Percentiles rank a stretch among this genome's conserved stretches.
These are phyloP conservation scores for Erythrophleum ivorense DNA, from an alignment of 331 rosid species.

Conservation along the genomic window DNA sequence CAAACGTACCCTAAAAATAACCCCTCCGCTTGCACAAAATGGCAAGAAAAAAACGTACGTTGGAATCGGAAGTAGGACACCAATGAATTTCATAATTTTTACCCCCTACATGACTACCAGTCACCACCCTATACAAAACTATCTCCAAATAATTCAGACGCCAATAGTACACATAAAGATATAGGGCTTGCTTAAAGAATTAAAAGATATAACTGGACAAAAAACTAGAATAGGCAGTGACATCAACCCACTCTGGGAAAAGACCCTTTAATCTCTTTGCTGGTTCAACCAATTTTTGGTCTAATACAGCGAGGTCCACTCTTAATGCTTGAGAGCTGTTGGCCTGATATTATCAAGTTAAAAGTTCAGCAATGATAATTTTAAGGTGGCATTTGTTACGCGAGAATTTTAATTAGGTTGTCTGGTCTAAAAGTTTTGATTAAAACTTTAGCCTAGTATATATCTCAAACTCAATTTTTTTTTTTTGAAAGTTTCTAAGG, in stretches of 20 bases:
- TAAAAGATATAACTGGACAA: slow-evolving; percentile 69
- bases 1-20: neutral
- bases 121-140: slow-evolving; percentile 30
- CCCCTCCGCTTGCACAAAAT: neutral
- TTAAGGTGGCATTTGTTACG: neutral
- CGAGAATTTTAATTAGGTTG: too few relatives aligned
- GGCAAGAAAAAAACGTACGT: neutral
- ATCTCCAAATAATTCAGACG: slow-evolving; percentile 9
- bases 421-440: too few relatives aligned
- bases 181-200: slow-evolving; percentile 4
- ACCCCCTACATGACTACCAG: slow-evolving; percentile 26
- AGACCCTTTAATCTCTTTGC: slow-evolving; percentile 75
- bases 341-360: slow-evolving; percentile 57
- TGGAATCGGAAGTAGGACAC: neutral
- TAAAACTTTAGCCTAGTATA: too few relatives aligned
- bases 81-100: neutral
- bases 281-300: slow-evolving; percentile 68
- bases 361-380: slow-evolving; percentile 7
- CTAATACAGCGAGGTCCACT: slow-evolving; percentile 81
- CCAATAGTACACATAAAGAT: neutral
- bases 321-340: slow-evolving; percentile 65
- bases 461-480: too few relatives aligned
- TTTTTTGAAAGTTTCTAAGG: neutral
- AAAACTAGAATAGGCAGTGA: slow-evolving; percentile 73
- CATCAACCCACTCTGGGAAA: slow-evolving; percentile 94